Conservation (phyloP, 2,329 filamentous ascomycete species). For the Apiospora marii region DNA sequence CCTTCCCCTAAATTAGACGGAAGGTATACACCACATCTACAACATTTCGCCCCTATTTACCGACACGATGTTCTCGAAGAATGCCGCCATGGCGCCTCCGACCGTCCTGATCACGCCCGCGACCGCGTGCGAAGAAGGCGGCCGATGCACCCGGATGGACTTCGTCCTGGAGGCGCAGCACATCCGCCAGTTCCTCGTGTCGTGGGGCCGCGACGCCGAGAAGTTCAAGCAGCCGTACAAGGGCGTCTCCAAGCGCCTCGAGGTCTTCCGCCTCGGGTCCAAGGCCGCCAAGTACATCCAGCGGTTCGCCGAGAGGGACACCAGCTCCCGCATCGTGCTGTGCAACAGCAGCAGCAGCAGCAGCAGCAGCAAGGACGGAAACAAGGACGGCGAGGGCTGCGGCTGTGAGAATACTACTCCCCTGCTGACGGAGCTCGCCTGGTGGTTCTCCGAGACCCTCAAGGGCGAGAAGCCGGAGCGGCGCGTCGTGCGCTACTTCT, state of each 20-base stretch:
- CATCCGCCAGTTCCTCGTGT: neutral
- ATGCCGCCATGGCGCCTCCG: neutral
- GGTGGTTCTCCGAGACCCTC: conserved; percentile 7
- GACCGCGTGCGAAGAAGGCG: neutral
- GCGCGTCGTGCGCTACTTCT: neutral
- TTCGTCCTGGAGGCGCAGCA: conserved; percentile 5
- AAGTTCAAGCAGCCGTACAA: neutral
- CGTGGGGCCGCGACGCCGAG: neutral
- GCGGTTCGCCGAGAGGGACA: neutral
- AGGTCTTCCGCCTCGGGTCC: neutral
- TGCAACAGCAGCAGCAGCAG: neutral
- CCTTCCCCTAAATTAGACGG: neutral
- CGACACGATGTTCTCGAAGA: neutral
- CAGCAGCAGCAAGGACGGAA: neutral
- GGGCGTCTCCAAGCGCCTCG: neutral
- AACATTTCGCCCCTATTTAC: neutral
- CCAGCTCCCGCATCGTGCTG: neutral
- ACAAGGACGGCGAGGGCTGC: neutral
- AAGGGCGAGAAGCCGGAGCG: neutral
- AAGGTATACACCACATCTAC: neutral
- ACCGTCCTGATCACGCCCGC: neutral
- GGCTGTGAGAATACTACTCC: neutral
- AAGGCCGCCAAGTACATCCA: conserved; percentile 2
- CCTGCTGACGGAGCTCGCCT: neutral
- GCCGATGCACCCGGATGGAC: neutral